These are phyloP conservation scores for Fusarium fracticaudum DNA, from an alignment of 2,329 filamentous ascomycete species.

Conservation along the genomic window DNA sequence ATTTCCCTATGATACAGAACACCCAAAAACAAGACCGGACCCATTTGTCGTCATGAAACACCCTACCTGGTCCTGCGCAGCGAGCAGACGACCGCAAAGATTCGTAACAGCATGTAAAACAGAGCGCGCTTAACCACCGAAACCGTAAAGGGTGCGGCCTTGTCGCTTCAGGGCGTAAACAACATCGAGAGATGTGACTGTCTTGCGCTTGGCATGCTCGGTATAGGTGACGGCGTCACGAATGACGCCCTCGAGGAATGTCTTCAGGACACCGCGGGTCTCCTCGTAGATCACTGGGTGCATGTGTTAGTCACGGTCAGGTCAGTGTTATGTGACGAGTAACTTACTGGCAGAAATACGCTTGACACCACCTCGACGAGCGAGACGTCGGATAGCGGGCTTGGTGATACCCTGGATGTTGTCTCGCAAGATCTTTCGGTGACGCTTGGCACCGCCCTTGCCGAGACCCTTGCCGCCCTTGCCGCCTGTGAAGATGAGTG, in stretches of 20 bases:
- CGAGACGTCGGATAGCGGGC: constrained; percentile 97
- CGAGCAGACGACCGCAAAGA: constrained; percentile 38
- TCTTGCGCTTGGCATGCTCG: constrained; percentile 85
- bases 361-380: constrained; percentile 99
- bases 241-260: constrained; percentile 80
- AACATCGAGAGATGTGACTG: constrained; percentile 76
- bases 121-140: constrained; percentile 75
- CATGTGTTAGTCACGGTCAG: constrained; percentile 70
- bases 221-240: constrained; percentile 82
- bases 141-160: constrained; percentile 84
- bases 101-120: constrained; percentile 51
- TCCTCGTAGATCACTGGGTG: constrained; percentile 78
- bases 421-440: constrained; percentile 99
- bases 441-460: constrained; percentile 98
- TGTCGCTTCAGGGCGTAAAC: constrained; percentile 76
- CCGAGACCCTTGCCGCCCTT: constrained; percentile 98
- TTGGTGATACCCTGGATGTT: constrained; percentile 99
- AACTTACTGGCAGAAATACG: constrained; percentile 94
- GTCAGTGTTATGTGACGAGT: constrained; percentile 41
- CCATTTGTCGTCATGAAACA: constrained; percentile 56
- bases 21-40: constrained; percentile 55
- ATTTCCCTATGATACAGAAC: constrained; percentile 58
- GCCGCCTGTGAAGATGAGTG: constrained; percentile 69
- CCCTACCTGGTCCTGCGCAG: constrained; percentile 42
- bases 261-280: constrained; percentile 80